Evolutionary conservation across 352 stramenopile genomes (phyloP).

Genomic region (Phytophthora podocarpi): DNA sequence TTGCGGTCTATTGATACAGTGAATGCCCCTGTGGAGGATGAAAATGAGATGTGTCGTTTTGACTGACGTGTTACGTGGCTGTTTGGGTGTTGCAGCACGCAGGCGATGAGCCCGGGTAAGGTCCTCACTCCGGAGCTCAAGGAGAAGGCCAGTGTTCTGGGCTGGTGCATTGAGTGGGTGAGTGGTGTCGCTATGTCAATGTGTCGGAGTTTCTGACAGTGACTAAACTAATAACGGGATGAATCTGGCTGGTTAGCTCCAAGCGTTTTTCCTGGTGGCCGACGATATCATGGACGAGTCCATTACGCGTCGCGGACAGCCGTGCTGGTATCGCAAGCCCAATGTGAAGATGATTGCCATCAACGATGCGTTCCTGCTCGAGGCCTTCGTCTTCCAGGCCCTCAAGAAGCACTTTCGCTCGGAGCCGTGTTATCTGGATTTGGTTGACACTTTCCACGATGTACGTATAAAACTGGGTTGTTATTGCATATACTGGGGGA

Average conservation of each 20-base stretch:
- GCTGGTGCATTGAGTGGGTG: slow-evolving; percentile 98
- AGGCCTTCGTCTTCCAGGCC: slow-evolving; percentile 92
- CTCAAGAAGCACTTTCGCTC: slow-evolving; percentile 89
- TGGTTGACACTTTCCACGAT: slow-evolving; percentile 97
- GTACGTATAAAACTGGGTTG: slow-evolving; percentile 43
- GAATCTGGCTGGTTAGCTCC: slow-evolving; percentile 64
- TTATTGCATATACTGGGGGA: neutral
- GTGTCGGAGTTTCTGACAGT: neutral
- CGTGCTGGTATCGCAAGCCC: slow-evolving; percentile 96
- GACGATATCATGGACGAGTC: slow-evolving; percentile 99
- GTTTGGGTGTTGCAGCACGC: slow-evolving; percentile 42
- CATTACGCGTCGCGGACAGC: slow-evolving; percentile 94
- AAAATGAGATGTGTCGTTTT: no score
- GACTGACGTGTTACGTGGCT: neutral
- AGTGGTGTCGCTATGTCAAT: slow-evolving; percentile 8
- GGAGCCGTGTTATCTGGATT: slow-evolving; percentile 88
- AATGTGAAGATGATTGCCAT: slow-evolving; percentile 95
- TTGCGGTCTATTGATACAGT: neutral
- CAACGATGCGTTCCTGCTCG: slow-evolving; percentile 97
- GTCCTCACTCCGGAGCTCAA: slow-evolving; percentile 69
- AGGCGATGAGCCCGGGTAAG: slow-evolving; percentile 57
- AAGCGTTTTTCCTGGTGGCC: slow-evolving; percentile 99
- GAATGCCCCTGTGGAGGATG: no score
- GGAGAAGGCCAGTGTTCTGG: slow-evolving; percentile 92
- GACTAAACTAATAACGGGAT: neutral